Percentiles rank a stretch among this genome's conserved stretches.
phyloP scores from a whole-genome alignment of 805 yeast genomes.

The Zygotorulaspora chibaensis region DNA sequence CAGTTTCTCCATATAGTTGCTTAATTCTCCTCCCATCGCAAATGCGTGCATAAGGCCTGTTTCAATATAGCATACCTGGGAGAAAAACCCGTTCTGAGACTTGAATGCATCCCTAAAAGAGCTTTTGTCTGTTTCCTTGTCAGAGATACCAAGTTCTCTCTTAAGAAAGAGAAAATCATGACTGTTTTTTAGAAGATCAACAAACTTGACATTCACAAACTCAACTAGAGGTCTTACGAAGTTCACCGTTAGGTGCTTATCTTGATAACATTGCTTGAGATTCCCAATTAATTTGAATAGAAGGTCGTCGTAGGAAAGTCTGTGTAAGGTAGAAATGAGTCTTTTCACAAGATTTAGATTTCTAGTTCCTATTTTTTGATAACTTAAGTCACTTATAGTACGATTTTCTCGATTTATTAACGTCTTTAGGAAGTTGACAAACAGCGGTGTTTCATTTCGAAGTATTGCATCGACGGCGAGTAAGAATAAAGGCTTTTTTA shows the following conservation, averaged over 20 bases:
- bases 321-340: conserved; percentile 16
- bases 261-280: conserved; percentile 9
- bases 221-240: conserved; percentile 11
- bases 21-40: conserved; percentile 4
- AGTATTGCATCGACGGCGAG: conserved; percentile 15
- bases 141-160: conserved; percentile 26
- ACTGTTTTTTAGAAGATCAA: conserved; percentile 20
- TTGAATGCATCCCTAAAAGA: conserved; percentile 21
- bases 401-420: conserved; percentile 20
- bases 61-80: conserved; percentile 16
- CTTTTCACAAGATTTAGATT: conserved; percentile 10
- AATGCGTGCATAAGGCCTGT: conserved; percentile 16
- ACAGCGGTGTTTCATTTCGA: conserved; percentile 6
- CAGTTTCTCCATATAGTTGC: conserved; percentile 14
- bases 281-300: conserved; percentile 13
- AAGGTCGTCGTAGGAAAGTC: conserved; percentile 13
- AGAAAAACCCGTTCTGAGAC: conserved; percentile 3
- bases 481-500: conserved; percentile 21
- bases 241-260: not conserved
- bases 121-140: conserved; percentile 28
- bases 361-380: conserved; percentile 2
- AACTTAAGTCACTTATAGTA: conserved; percentile 1
- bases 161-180: conserved; percentile 25
- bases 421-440: conserved; percentile 13
- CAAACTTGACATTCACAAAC: conserved; percentile 21